These are phyloP conservation scores for Arabidopsis suecica DNA, from an alignment of 345 rosid genomes.

Conservation along the genomic window DNA sequence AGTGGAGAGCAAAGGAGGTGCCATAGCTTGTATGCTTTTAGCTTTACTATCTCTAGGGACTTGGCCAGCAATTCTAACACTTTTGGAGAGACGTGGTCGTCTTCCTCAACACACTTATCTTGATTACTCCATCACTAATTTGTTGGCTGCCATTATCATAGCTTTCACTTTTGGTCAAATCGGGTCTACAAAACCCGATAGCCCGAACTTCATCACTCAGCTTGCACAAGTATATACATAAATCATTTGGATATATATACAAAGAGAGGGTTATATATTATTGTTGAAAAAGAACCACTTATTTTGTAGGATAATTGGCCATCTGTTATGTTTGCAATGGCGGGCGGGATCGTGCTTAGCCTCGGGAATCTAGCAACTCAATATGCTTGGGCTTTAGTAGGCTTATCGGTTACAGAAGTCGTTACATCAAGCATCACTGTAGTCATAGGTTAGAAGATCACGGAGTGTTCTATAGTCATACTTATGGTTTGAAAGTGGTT, in stretches of 20 bases:
- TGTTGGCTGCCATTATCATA: conserved; percentile 66
- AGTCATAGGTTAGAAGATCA: conserved; percentile 55
- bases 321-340: conserved; percentile 76
- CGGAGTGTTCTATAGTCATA: neutral
- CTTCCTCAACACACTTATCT: conserved; percentile 88
- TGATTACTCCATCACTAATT: conserved; percentile 74
- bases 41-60: conserved; percentile 72
- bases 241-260: neutral
- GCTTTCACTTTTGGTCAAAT: conserved; percentile 77
- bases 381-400: conserved; percentile 78
- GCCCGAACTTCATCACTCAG: conserved; percentile 66
- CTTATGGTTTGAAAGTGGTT: neutral
- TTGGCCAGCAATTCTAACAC: conserved; percentile 79
- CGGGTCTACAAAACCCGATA: conserved; percentile 40
- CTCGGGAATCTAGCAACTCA: conserved; percentile 71
- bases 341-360: conserved; percentile 74
- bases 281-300: neutral
- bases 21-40: conserved; percentile 70
- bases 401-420: conserved; percentile 75
- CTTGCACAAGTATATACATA: conserved; percentile 54
- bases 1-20: conserved; percentile 84
- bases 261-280: neutral
- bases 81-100: conserved; percentile 74
- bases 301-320: conserved; percentile 71
- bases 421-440: conserved; percentile 68